A percentile compares a stretch with the other conserved stretches of the same genome.
These are phyloP conservation scores for Hirsutella minnesotensis DNA, from an alignment of 2,329 filamentous ascomycete genomes.

Conservation along the genomic window DNA sequence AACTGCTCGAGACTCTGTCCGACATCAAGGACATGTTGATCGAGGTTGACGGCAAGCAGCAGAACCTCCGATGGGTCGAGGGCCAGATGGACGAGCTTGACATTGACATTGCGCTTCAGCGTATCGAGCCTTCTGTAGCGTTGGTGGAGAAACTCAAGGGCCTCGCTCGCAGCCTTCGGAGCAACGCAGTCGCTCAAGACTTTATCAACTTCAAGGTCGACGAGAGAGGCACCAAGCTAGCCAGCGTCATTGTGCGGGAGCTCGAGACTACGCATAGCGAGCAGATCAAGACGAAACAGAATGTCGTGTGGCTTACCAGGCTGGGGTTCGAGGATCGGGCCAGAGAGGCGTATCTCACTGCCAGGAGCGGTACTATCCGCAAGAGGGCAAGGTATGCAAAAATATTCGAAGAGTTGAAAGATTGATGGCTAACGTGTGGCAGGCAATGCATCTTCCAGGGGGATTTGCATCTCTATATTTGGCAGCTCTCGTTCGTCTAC, in stretches of 20 bases:
- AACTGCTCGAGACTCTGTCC: conserved; percentile 67
- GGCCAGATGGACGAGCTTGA: conserved; percentile 91
- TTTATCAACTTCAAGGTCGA: conserved; percentile 88
- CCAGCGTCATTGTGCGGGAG: conserved; percentile 63
- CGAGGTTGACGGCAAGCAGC: conserved; percentile 91
- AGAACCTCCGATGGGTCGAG: conserved; percentile 93
- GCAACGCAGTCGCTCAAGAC: conserved; percentile 78
- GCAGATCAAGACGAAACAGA: conserved; percentile 63
- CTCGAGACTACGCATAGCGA: conserved; percentile 69
- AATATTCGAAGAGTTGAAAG: not conserved
- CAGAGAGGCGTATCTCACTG: conserved; percentile 72
- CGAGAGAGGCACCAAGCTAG: conserved; percentile 68
- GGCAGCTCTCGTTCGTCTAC: conserved; percentile 89
- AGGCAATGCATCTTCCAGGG: conserved; percentile 94
- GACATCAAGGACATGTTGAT: conserved; percentile 80
- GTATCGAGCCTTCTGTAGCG: conserved; percentile 72
- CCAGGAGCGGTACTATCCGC: conserved; percentile 65
- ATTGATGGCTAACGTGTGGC: not conserved
- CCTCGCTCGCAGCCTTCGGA: conserved; percentile 68
- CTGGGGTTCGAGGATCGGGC: conserved; percentile 87
- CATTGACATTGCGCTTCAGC: conserved; percentile 86
- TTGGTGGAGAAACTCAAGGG: conserved; percentile 76
- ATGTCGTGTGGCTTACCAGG: conserved; percentile 73
- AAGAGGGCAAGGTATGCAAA: conserved; percentile 61
- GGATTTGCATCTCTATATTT: conserved; percentile 84